phyloP scores from a whole-genome alignment of 2,329 filamentous ascomycete species.

The Daldinia eschscholtzii region DNA sequence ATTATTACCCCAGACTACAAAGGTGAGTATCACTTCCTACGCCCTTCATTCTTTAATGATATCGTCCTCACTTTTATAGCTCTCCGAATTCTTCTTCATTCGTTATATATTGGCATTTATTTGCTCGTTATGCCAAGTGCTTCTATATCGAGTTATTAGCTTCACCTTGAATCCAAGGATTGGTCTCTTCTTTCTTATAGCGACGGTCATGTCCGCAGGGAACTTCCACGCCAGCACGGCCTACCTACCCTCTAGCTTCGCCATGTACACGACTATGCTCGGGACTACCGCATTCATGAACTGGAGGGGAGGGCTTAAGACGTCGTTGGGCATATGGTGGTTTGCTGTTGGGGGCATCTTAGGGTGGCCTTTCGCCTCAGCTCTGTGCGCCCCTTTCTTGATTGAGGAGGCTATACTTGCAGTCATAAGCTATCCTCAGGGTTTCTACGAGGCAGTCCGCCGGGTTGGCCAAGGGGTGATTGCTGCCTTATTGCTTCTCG shows the following conservation, averaged over 20 bases:
- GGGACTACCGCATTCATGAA: constrained; percentile 92
- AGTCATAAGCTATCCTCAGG: constrained; percentile 66
- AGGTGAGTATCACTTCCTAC: constrained; percentile 56
- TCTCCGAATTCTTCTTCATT: constrained; percentile 88
- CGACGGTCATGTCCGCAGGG: constrained; percentile 83
- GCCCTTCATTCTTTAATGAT: constrained; percentile 13
- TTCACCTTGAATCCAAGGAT: constrained; percentile 84
- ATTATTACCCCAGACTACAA: constrained; percentile 71
- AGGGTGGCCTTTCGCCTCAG: constrained; percentile 94
- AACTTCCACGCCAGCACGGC: constrained; percentile 93
- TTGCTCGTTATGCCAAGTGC: constrained; percentile 85
- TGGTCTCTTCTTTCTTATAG: constrained; percentile 84
- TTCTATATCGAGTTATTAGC: constrained; percentile 83
- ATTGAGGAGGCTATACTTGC: constrained; percentile 78
- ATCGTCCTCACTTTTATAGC: constrained; percentile 52
- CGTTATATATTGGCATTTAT: constrained; percentile 79
- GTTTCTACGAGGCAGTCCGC: constrained; percentile 69
- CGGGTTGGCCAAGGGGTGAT: constrained; percentile 76
- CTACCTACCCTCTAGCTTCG: constrained; percentile 92
- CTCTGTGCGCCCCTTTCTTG: constrained; percentile 83
- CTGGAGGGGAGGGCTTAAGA: constrained; percentile 83
- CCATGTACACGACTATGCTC: constrained; percentile 93
- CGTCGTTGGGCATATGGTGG: constrained; percentile 87
- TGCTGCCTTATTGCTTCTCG: constrained; percentile 75
- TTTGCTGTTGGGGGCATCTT: constrained; percentile 87